Evolutionary conservation across 257 asterid genomes (phyloP), one percentile per base, ranked within the genome.

Genomic region (Echites panduratus): DNA sequence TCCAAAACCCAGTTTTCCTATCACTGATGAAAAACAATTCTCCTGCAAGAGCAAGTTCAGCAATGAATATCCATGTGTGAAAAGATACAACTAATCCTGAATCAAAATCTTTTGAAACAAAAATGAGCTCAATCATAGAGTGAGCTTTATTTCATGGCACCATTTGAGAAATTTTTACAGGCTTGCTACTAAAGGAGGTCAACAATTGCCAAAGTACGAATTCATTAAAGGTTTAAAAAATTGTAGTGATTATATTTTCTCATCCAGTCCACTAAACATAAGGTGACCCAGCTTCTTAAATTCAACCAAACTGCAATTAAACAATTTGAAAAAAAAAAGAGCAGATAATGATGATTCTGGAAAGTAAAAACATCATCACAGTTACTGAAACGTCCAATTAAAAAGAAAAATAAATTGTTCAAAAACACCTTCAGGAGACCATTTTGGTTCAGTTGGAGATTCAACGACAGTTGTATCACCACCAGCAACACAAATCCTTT

Each of bases 401-500:
- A 19, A 50, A 14, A 50, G 0, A 20, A 4, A 50, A 50, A n/a
- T 14, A 50, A 50, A 54, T 54, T 7, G n/a, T 20, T n/a, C 11
- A 54, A n/a, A 54, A 70, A 76, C 82, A 91, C 97, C 98, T 90
- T 93, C 89, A 70, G 88, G 87, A 56, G 98, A 93, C 98, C 98
- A 93, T 87, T 86, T 91, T 66, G 98, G 98, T 83, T 91, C 98
- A 80, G 90, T 84, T 71, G 96, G 96, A 78, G 98, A 89, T 82
- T 93, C 98, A 75, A 88, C 84, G 71, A 90, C 69, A 48, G 84
- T 83, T 53, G 77, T 83, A 83, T 91, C 92, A 64, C 96, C 92
- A 61, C 98, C 98, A 80, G 98, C 97, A 74, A 93, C 91, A 80
- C 98, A 89, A 49, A 86, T 78, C 47, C 89, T 84, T 40, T 85